These are phyloP conservation scores for Calonectria pseudoturangicola DNA, from an alignment of 2,329 filamentous ascomycete species.

Conservation along the genomic window DNA sequence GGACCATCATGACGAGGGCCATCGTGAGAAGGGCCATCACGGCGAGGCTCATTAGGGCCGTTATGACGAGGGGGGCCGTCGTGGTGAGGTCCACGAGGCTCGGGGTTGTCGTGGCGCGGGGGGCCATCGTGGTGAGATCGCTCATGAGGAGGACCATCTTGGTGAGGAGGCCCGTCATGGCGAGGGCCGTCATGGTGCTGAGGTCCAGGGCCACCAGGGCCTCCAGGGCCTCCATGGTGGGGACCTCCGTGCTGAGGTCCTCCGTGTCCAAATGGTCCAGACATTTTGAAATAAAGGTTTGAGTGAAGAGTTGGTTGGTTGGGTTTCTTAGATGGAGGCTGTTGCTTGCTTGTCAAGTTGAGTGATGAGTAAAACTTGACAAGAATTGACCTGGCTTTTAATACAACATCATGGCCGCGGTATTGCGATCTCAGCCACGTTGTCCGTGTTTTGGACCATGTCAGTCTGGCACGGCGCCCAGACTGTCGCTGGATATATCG, in stretches of 20 bases:
- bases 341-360: background rate
- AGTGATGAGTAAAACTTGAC: background rate
- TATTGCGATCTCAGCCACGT: slow-evolving; percentile 4
- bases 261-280: slow-evolving; percentile 3
- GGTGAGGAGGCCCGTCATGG: background rate
- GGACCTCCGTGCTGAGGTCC: background rate
- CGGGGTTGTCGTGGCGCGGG: background rate
- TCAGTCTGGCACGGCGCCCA: background rate
- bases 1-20: background rate
- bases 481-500: slow-evolving; percentile 12
- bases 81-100: background rate
- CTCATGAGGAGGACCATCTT: background rate
- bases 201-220: background rate
- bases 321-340: background rate
- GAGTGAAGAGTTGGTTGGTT: background rate
- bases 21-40: background rate
- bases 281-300: slow-evolving; percentile 1
- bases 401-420: background rate
- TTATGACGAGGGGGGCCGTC: background rate
- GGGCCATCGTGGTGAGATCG: slow-evolving; percentile 4
- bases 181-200: background rate
- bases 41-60: too few species aligned
- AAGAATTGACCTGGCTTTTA: background rate
- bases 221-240: background rate
- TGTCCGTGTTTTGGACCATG: background rate